These are phyloP conservation scores for Hyphodiscus sp. DNA, from an alignment of 2,329 filamentous ascomycete species.

Conservation along the genomic window DNA sequence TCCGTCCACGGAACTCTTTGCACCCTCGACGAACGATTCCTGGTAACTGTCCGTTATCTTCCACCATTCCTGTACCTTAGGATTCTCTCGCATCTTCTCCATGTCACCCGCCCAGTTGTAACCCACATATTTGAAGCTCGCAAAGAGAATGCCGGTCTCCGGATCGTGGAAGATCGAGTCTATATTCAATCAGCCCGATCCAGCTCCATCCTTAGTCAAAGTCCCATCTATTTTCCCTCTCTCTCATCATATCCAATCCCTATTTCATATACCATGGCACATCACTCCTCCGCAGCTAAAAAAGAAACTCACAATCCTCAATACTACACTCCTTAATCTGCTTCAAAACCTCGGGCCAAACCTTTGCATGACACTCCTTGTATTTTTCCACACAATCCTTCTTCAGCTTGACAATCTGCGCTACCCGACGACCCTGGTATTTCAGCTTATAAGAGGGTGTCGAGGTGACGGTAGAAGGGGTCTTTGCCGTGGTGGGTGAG, in stretches of 20 bases:
- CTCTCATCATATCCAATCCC: background rate
- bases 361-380: conserved; percentile 64
- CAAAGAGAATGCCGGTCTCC: conserved; percentile 58
- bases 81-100: conserved; percentile 66
- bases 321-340: conserved; percentile 74
- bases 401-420: conserved; percentile 67
- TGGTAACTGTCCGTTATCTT: conserved; percentile 72
- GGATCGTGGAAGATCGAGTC: conserved; percentile 70
- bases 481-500: conserved; percentile 15
- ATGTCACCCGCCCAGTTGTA: conserved; percentile 68
- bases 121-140: conserved; percentile 73
- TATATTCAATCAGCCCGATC: conserved; percentile 27
- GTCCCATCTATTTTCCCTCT: background rate
- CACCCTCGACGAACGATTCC: conserved; percentile 54
- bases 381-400: conserved; percentile 61
- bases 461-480: conserved; percentile 1
- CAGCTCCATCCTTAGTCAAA: background rate
- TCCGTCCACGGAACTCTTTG: conserved; percentile 51
- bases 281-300: background rate
- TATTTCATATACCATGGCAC: too few relatives aligned
- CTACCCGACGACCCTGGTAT: conserved; percentile 50
- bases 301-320: conserved; percentile 52
- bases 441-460: conserved; percentile 19
- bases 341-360: conserved; percentile 71
- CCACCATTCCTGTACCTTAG: conserved; percentile 74